Evolutionary conservation across 345 rosid genomes (phyloP).

Genomic region (Linum usitatissimum): DNA sequence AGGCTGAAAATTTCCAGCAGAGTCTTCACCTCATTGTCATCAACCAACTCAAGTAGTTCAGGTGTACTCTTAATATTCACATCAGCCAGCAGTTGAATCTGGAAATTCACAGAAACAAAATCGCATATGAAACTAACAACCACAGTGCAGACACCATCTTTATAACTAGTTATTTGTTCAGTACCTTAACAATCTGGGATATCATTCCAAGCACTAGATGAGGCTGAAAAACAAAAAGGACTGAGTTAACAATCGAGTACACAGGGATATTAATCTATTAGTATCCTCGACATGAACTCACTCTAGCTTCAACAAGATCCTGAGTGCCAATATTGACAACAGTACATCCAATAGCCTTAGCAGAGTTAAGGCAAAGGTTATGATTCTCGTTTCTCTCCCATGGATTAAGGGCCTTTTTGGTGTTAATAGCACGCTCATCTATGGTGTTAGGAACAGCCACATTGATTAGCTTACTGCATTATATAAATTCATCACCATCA

Average conservation of each 20-base stretch:
- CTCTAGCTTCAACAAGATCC: slow-evolving; percentile 91
- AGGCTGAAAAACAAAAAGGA: slow-evolving; percentile 42
- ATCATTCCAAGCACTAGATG: slow-evolving; percentile 92
- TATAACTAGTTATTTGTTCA: slow-evolving; percentile 7
- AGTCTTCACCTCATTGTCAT: slow-evolving; percentile 53
- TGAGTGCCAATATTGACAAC: slow-evolving; percentile 95
- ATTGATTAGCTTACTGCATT: slow-evolving; percentile 89
- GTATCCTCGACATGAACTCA: slow-evolving; percentile 27
- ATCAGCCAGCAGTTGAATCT: slow-evolving; percentile 94
- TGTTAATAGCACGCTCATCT: slow-evolving; percentile 97
- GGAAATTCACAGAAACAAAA: slow-evolving; percentile 12
- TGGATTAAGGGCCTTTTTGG: slow-evolving; percentile 64
- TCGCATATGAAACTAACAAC: neutral
- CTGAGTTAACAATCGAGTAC: slow-evolving; percentile 7
- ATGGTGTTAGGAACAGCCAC: slow-evolving; percentile 96
- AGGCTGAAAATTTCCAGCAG: neutral
- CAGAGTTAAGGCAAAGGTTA: slow-evolving; percentile 94
- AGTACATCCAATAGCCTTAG: slow-evolving; percentile 97
- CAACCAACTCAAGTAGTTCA: slow-evolving; percentile 77
- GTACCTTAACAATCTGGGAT: slow-evolving; percentile 94
- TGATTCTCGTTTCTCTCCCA: slow-evolving; percentile 99
- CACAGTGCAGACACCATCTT: neutral
- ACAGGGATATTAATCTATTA: neutral
- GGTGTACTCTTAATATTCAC: slow-evolving; percentile 94
- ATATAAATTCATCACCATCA: slow-evolving; percentile 4